Conservation (phyloP, 2,329 filamentous ascomycete genomes). For the Chaetomium globosum region DNA sequence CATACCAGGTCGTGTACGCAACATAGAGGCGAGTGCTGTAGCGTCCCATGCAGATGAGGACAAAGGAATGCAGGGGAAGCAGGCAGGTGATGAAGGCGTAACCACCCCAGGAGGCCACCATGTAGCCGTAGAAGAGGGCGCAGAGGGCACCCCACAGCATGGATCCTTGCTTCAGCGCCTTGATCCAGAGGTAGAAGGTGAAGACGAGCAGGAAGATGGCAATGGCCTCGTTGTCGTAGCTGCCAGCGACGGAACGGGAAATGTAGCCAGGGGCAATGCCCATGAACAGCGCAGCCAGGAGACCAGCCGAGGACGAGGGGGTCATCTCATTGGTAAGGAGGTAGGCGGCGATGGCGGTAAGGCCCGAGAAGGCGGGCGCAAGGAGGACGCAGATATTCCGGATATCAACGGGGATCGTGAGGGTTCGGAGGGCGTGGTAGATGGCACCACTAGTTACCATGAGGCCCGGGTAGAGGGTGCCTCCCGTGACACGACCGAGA, state of each 20-base stretch:
- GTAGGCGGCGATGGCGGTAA: slow-evolving; percentile 91
- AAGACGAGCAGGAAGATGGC: slow-evolving; percentile 98
- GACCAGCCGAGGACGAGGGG: slow-evolving; percentile 88
- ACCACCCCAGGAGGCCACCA: slow-evolving; percentile 99
- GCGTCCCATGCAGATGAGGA: slow-evolving; percentile 93
- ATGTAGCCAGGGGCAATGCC: slow-evolving; percentile 97
- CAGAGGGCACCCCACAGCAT: slow-evolving; percentile 95
- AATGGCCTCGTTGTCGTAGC: slow-evolving; percentile 99
- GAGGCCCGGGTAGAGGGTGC: slow-evolving; percentile 95
- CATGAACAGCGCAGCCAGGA: slow-evolving; percentile 94
- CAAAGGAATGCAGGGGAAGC: slow-evolving; percentile 89
- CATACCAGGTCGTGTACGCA: slow-evolving; percentile 97
- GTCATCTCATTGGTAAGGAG: slow-evolving; percentile 97
- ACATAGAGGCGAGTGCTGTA: slow-evolving; percentile 95
- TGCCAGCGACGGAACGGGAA: slow-evolving; percentile 93
- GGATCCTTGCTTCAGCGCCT: slow-evolving; percentile 93
- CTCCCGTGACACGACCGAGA: slow-evolving; percentile 94
- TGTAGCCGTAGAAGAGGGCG: slow-evolving; percentile 98
- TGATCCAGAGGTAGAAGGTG: slow-evolving; percentile 99
- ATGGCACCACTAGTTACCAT: slow-evolving; percentile 99
- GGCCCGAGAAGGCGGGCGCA: slow-evolving; percentile 88
- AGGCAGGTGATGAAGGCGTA: slow-evolving; percentile 99
- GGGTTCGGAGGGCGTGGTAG: slow-evolving; percentile 86
- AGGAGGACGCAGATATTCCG: slow-evolving; percentile 98
- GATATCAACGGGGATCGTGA: slow-evolving; percentile 94